Evolutionary conservation across 129 eudicot genomes (phyloP), one percentile per base, ranked within the genome.

Genomic region (Flaveria brownii): DNA sequence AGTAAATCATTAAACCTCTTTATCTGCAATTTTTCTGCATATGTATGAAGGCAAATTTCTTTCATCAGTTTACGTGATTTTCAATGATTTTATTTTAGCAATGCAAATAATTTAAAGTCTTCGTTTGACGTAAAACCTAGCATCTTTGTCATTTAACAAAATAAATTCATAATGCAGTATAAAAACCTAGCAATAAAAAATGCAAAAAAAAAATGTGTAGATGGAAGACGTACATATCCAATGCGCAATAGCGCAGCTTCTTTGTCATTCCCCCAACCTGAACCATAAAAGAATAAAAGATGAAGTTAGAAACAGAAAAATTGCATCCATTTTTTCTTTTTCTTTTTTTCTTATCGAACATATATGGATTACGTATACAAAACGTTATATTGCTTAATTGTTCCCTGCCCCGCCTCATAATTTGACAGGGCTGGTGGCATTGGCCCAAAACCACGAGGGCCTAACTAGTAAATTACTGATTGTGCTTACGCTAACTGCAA

Each of bases 181-280:
- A 64, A 68, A 68, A 77, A 14, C 54, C 75, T 42, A 84, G n/a
- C 67, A 68, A 9, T 71, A 26, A 64, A 36, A 75, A 25, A 68
- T 6, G 22, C 28, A 77, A 20, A 11, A 36, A 20, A 11, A 36
- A 70, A 67, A 4, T 36, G 51, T 80, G 45, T 14, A 49, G 57
- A 67, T 10, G 18, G 69, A 73, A 79, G 50, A 84, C 92, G 17
- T 93, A 93, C 98, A 77, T 86, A 89, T 81, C 98, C 98, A 75
- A 90, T 67, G 45, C 98, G 92, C 77, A 90, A 75, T 74, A 74
- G 23, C 76, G 70, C 79, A 68, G 96, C 98, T 61, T 93, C 98
- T 78, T 87, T 86, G 84, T 90, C 96, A 85, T 84, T 80, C 30
- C 81, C 95, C 96, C 96, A 93, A 76, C 69, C 54, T 45, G 81